A percentile compares a stretch with the other conserved stretches of the same genome.
Conservation (phyloP, 768 basidiomycete species). For the Zangia roseola region DNA sequence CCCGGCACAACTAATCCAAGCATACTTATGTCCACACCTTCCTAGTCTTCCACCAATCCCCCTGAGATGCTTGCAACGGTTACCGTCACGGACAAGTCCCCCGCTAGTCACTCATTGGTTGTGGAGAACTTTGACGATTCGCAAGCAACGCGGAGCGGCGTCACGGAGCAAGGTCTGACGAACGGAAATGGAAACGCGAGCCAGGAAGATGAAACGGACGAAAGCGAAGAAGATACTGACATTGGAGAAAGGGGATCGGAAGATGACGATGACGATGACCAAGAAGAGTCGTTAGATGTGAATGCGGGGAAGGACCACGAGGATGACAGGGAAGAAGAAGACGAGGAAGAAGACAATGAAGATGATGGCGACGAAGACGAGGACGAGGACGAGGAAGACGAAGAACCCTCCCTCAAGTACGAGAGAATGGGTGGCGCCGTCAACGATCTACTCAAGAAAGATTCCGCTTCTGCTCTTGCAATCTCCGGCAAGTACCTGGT, state of each 20-base stretch:
- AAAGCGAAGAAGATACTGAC: constrained; percentile 6
- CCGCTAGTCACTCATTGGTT: background rate
- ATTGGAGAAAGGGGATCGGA: constrained; percentile 6
- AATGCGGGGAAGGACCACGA: background rate
- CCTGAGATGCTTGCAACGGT: constrained; percentile 11
- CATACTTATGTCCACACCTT: constrained; percentile 11
- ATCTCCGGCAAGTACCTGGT: constrained; percentile 77
- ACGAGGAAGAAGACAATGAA: constrained; percentile 19
- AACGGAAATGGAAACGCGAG: constrained; percentile 19
- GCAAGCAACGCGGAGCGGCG: background rate
- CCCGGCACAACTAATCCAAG: background rate
- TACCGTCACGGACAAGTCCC: background rate
- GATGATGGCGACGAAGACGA: constrained; percentile 51
- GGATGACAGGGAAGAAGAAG: constrained; percentile 18
- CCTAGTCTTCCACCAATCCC: background rate
- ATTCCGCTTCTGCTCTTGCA: constrained; percentile 81
- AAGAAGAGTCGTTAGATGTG: constrained; percentile 1
- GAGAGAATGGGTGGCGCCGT: constrained; percentile 72
- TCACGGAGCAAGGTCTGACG: constrained; percentile 5
- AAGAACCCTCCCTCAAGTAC: constrained; percentile 92
- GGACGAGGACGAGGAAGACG: constrained; percentile 73
- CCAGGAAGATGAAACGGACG: background rate
- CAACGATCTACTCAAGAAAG: constrained; percentile 81
- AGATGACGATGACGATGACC: background rate
- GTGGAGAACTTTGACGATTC: constrained; percentile 4